phyloP scores from a whole-genome alignment of 768 basidiomycete genomes.

The Termitomyces sp. region DNA sequence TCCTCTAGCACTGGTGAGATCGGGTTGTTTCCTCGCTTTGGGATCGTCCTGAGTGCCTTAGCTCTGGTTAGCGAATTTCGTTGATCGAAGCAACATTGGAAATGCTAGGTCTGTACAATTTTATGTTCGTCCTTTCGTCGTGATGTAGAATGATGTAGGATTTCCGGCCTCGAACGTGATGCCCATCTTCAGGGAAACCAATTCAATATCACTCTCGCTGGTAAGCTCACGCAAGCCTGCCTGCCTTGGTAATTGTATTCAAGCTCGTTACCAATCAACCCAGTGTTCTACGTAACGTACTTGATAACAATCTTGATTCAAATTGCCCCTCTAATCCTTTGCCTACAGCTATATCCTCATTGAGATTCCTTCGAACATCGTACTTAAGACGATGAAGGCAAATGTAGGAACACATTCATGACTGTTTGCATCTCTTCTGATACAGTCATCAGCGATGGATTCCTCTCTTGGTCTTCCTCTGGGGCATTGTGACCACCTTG shows the following conservation, averaged over 20 bases:
- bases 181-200: conserved; percentile 51
- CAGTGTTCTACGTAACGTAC: conserved; percentile 56
- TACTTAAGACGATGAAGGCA: conserved; percentile 39
- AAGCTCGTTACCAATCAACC: background rate
- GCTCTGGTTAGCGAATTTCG: conserved; percentile 52
- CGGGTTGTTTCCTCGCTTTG: background rate
- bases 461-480: conserved; percentile 44
- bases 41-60: conserved; percentile 8
- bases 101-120: conserved; percentile 42
- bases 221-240: conserved; percentile 18
- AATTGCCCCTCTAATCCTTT: background rate
- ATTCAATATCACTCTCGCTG: conserved; percentile 54
- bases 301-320: background rate
- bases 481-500: conserved; percentile 53
- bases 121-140: background rate
- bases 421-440: background rate
- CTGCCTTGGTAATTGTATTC: background rate
- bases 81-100: conserved; percentile 56
- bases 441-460: conserved; percentile 44
- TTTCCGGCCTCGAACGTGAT: conserved; percentile 54
- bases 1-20: conserved; percentile 45
- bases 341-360: conserved; percentile 41
- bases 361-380: conserved; percentile 47
- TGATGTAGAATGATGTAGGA: conserved; percentile 26
- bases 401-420: conserved; percentile 28